Conservation (phyloP, 768 basidiomycete species). For the Hydnomerulius pinastri region DNA sequence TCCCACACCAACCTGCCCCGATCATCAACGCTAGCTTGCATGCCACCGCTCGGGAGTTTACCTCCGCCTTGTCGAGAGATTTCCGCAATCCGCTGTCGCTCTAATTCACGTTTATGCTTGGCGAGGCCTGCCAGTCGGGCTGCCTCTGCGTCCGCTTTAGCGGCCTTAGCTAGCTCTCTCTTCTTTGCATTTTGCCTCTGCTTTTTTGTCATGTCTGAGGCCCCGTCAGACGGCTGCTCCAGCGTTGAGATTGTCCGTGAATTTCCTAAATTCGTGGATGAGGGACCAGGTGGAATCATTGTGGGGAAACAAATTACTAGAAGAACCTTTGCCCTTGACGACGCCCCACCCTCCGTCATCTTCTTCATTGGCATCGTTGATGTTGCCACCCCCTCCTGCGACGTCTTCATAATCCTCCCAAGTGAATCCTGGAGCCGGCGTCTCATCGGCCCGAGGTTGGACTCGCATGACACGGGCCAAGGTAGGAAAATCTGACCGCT, state of each 20-base stretch:
- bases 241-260: conserved; percentile 12
- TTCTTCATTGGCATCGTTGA: conserved; percentile 66
- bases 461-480: conserved; percentile 73
- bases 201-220: conserved; percentile 59
- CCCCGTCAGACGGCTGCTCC: conserved; percentile 25
- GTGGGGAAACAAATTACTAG: conserved; percentile 35
- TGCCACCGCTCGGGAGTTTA: conserved; percentile 50
- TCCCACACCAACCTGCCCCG: conserved; percentile 64
- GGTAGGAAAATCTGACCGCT: conserved; percentile 53
- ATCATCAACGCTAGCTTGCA: conserved; percentile 60
- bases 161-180: conserved; percentile 58
- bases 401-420: conserved; percentile 82
- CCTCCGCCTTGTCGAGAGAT: conserved; percentile 31
- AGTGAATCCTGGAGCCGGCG: conserved; percentile 64
- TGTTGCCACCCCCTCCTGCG: conserved; percentile 37
- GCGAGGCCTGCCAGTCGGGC: conserved; percentile 52
- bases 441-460: conserved; percentile 54
- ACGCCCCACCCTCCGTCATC: conserved; percentile 80
- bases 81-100: conserved; percentile 53
- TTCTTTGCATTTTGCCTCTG: conserved; percentile 69
- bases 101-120: conserved; percentile 61
- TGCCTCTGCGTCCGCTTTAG: conserved; percentile 55
- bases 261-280: conserved; percentile 14
- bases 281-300: neutral
- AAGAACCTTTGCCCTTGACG: conserved; percentile 56